These are phyloP conservation scores for Metschnikowia reukaufii DNA, from an alignment of 805 yeast species.

Conservation along the genomic window DNA sequence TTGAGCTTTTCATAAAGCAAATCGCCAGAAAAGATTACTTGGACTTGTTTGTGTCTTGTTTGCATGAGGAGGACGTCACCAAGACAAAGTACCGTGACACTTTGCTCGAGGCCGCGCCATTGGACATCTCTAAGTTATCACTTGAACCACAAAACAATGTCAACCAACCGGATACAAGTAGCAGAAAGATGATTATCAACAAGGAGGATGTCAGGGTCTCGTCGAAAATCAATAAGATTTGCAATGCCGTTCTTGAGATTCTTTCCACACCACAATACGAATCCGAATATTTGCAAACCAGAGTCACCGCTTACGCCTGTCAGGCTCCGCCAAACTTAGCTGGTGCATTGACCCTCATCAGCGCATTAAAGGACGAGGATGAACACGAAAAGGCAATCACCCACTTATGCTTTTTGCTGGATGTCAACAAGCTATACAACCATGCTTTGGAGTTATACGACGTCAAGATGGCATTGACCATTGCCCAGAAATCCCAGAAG, in stretches of 20 bases:
- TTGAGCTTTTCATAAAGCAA: constrained; percentile 68
- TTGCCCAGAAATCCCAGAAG: constrained; percentile 96
- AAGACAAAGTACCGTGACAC: constrained; percentile 83
- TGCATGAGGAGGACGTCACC: constrained; percentile 84
- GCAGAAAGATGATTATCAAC: constrained; percentile 36
- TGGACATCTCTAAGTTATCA: constrained; percentile 10
- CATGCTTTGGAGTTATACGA: constrained; percentile 82
- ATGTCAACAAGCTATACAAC: constrained; percentile 77
- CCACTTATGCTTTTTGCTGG: constrained; percentile 87
- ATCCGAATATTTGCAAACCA: constrained; percentile 65
- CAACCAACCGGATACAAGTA: not conserved
- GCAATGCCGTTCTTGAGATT: constrained; percentile 65
- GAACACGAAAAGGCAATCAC: constrained; percentile 61
- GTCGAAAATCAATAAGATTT: constrained; percentile 72
- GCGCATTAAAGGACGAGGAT: constrained; percentile 46
- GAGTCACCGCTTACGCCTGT: constrained; percentile 89
- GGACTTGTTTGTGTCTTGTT: constrained; percentile 83
- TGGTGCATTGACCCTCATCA: constrained; percentile 68
- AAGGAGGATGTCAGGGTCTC: constrained; percentile 33
- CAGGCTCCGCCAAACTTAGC: constrained; percentile 82
- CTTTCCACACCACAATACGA: constrained; percentile 52
- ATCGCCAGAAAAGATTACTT: constrained; percentile 71
- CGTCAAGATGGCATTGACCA: constrained; percentile 70
- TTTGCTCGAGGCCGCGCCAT: constrained; percentile 4
- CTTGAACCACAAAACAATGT: not conserved